Conservation (phyloP, 495 filamentous ascomycete species). For the Lophium mytilinum region DNA sequence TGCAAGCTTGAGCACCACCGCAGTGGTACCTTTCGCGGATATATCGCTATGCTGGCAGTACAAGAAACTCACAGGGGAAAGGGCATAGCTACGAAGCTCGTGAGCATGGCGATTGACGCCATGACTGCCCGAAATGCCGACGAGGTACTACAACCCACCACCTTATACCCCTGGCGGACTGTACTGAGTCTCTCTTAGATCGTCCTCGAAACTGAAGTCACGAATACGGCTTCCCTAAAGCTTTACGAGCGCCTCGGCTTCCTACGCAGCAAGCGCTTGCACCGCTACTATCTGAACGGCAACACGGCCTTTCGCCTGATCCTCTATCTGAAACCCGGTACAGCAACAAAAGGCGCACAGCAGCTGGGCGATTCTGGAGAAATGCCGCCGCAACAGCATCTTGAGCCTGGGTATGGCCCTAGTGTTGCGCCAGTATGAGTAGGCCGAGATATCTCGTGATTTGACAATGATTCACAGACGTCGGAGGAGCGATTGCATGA, state of each 20-base stretch:
- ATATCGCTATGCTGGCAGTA: constrained; percentile 97
- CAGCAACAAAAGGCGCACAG: constrained; percentile 12
- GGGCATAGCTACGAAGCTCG: constrained; percentile 86
- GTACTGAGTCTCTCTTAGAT: constrained; percentile 41
- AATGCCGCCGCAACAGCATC: not conserved
- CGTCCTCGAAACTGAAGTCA: constrained; percentile 93
- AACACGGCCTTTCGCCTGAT: constrained; percentile 89
- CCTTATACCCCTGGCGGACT: not conserved
- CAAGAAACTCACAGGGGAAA: constrained; percentile 66
- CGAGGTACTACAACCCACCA: constrained; percentile 47
- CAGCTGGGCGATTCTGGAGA: not conserved
- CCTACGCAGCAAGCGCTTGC: constrained; percentile 81
- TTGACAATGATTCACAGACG: no score
- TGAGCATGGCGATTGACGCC: constrained; percentile 82
- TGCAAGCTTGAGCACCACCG: constrained; percentile 89
- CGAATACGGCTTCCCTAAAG: constrained; percentile 83
- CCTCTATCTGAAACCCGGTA: constrained; percentile 66
- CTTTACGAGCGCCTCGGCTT: constrained; percentile 94
- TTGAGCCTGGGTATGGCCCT: not conserved
- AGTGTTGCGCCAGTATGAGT: not conserved
- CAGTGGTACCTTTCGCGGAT: constrained; percentile 75
- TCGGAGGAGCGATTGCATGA: no score
- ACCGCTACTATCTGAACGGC: constrained; percentile 94
- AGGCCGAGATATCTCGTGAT: not conserved
- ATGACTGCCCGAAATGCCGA: constrained; percentile 82